Conservation (phyloP, 225 moss, liverwort and hornwort genomes). For the Takakia lepidozioides region DNA sequence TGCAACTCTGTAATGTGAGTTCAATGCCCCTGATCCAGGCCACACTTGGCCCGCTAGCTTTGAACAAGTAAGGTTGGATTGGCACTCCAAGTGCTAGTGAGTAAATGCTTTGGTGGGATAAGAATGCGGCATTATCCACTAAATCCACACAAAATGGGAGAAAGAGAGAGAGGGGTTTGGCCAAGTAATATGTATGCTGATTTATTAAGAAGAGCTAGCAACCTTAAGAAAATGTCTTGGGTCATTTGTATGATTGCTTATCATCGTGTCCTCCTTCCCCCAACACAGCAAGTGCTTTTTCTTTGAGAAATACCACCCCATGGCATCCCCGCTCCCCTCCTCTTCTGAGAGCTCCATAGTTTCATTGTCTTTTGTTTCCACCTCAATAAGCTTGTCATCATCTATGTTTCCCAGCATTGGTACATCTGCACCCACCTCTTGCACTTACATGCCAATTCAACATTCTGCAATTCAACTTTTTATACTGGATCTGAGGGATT, state of each 20-base stretch:
- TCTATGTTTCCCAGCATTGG: constrained; percentile 50
- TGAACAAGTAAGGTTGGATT: no score
- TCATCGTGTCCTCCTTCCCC: constrained; percentile 54
- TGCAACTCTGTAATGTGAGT: no score
- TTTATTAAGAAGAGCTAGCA: constrained; percentile 69
- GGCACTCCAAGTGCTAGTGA: no score
- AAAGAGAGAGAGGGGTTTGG: constrained; percentile 1
- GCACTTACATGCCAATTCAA: constrained; percentile 3
- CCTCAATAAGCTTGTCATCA: constrained; percentile 58
- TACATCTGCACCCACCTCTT: constrained; percentile 23
- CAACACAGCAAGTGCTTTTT: constrained; percentile 53
- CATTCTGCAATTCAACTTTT: no score
- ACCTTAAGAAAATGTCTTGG: constrained; percentile 51
- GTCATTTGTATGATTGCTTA: constrained; percentile 81
- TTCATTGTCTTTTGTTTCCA: constrained; percentile 43
- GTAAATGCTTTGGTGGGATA: no score
- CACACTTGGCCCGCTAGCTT: no score
- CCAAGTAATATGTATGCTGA: constrained; percentile 70
- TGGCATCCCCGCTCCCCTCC: constrained; percentile 25
- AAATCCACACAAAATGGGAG: no score
- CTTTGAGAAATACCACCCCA: constrained; percentile 47
- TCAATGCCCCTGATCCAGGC: no score
- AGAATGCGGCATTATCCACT: no score
- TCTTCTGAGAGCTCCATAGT: constrained; percentile 48
- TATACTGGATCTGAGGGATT: no score